phyloP scores from a whole-genome alignment of 2,329 filamentous ascomycete genomes.

The Metarhizium humberi region DNA sequence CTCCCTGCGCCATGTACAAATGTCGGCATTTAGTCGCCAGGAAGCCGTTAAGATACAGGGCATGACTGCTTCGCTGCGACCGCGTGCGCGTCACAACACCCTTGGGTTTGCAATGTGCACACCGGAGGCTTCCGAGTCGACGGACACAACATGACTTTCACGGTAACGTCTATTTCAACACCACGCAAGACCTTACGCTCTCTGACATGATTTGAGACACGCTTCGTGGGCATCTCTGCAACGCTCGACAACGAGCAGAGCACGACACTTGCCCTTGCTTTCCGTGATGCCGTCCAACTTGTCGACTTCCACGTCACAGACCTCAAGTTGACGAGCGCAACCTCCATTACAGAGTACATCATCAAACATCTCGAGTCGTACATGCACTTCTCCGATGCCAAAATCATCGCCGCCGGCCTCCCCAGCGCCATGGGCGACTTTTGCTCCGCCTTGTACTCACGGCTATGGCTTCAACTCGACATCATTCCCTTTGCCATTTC shows the following conservation, averaged over 20 bases:
- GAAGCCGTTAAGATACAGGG: too few species aligned
- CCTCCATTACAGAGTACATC: conserved; percentile 50
- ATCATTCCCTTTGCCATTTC: background rate
- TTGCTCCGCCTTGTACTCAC: conserved; percentile 39
- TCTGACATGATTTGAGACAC: conserved; percentile 8
- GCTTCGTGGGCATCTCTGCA: conserved; percentile 55
- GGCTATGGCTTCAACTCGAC: background rate
- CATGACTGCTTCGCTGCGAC: too few species aligned
- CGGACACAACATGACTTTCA: background rate
- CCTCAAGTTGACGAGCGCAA: conserved; percentile 28
- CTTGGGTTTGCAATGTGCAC: too few species aligned
- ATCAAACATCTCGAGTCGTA: conserved; percentile 44
- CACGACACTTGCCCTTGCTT: conserved; percentile 54
- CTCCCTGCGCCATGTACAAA: too few species aligned
- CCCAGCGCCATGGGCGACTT: conserved; percentile 54
- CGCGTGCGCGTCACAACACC: too few species aligned
- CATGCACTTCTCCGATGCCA: conserved; percentile 53
- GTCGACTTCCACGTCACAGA: conserved; percentile 60
- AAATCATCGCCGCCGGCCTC: conserved; percentile 57
- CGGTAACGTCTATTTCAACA: background rate
- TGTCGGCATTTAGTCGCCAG: too few species aligned
- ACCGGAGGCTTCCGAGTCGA: background rate
- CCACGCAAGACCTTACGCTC: background rate
- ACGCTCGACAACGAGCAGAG: conserved; percentile 39
- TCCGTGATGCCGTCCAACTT: conserved; percentile 67